Evolutionary conservation across 805 yeast genomes (phyloP).

Genomic region (Zygosaccharomyces bisporus): DNA sequence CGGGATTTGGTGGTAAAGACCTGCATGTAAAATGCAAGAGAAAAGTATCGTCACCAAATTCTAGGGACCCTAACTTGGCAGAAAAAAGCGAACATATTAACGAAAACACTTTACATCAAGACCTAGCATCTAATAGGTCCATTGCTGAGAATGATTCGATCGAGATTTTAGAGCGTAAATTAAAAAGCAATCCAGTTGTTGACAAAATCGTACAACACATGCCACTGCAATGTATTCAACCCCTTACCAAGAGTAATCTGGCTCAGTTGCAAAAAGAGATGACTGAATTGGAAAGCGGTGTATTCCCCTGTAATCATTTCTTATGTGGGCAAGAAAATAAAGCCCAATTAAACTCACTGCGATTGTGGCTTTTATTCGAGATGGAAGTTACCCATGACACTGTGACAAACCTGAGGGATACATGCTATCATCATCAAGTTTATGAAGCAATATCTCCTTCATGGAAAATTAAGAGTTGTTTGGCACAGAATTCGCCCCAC

Average conservation of each 20-base stretch:
- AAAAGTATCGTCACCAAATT: not conserved
- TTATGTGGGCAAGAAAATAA: conserved; percentile 20
- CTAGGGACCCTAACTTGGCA: not conserved
- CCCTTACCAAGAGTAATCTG: conserved; percentile 21
- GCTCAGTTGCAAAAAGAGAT: conserved; percentile 24
- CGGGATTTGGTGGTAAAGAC: not conserved
- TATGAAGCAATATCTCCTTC: conserved; percentile 22
- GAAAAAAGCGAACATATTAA: conserved; percentile 1
- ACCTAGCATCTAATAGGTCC: not conserved
- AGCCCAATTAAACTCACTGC: conserved; percentile 11
- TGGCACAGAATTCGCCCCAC: conserved; percentile 8
- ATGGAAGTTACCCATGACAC: conserved; percentile 30
- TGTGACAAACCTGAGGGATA: conserved; percentile 27
- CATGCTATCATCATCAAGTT: conserved; percentile 27
- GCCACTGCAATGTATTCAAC: conserved; percentile 2
- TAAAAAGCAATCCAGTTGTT: not conserved
- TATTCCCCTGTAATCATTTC: conserved; percentile 19
- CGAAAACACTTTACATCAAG: not conserved
- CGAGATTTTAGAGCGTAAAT: conserved; percentile 9
- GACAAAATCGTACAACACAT: not conserved
- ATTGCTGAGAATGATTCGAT: conserved; percentile 1
- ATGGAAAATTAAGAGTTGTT: conserved; percentile 20
- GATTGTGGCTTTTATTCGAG: conserved; percentile 35
- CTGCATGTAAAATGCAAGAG: not conserved
- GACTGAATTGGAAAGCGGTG: conserved; percentile 16